Percentiles rank a stretch among this genome's conserved stretches.
These are phyloP conservation scores for Aspergillus olivimuriae DNA, from an alignment of 495 filamentous ascomycete genomes.

Conservation along the genomic window DNA sequence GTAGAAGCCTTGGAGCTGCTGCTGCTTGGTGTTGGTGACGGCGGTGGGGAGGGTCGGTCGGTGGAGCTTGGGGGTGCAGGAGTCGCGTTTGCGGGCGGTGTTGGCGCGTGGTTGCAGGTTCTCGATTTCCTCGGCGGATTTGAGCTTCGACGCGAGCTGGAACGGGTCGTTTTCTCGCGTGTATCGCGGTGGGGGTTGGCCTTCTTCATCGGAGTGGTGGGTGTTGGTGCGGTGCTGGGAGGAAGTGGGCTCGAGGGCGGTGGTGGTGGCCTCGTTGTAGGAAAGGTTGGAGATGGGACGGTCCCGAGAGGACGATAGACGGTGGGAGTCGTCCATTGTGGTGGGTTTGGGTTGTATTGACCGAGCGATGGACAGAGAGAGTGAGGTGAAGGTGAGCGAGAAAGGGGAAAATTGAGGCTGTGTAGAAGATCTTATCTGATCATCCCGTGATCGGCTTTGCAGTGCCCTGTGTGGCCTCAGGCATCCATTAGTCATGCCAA, in stretches of 20 bases:
- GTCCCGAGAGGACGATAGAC: conserved; percentile 6
- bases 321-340: neutral
- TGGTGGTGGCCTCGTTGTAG: conserved; percentile 29
- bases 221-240: conserved; percentile 26
- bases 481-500: neutral
- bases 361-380: too few species aligned
- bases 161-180: conserved; percentile 69
- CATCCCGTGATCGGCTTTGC: neutral
- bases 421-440: neutral
- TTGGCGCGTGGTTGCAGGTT: conserved; percentile 65
- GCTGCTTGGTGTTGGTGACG: conserved; percentile 36
- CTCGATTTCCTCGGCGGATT: conserved; percentile 70
- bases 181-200: conserved; percentile 53
- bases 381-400: neutral
- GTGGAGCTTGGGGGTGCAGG: conserved; percentile 24
- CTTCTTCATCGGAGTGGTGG: conserved; percentile 55
- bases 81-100: conserved; percentile 68
- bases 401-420: neutral
- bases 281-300: conserved; percentile 17
- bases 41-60: conserved; percentile 30
- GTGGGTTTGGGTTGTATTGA: too few species aligned
- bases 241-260: conserved; percentile 25
- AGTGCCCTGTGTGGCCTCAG: neutral
- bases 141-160: conserved; percentile 70
- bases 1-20: conserved; percentile 77